Evolutionary conservation across 768 basidiomycete genomes (phyloP).

Genomic region (Hebeloma cylindrosporum): DNA sequence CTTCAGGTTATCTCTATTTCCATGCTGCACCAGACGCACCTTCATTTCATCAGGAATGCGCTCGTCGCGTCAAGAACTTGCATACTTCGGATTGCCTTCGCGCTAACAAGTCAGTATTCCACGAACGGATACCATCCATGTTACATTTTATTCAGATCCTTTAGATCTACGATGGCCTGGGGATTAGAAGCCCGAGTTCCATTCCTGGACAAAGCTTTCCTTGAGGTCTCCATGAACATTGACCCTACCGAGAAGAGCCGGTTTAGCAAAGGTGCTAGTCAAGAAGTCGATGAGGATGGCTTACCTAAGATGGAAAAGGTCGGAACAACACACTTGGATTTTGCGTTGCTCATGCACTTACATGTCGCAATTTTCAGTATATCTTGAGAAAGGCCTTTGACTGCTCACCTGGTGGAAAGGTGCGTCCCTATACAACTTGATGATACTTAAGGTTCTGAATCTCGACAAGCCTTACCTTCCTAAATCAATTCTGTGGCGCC

Average conservation of each 20-base stretch:
- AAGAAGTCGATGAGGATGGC: conserved; percentile 82
- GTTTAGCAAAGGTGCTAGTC: conserved; percentile 78
- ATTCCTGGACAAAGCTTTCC: conserved; percentile 96
- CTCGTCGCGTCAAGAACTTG: conserved; percentile 94
- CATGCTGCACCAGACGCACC: conserved; percentile 89
- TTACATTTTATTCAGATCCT: background rate
- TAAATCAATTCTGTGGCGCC: conserved; percentile 92
- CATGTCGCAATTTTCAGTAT: conserved; percentile 6
- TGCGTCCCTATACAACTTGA: background rate
- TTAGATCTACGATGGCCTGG: conserved; percentile 98
- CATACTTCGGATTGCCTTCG: conserved; percentile 97
- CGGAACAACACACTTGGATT: conserved; percentile 21
- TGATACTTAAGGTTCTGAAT: background rate
- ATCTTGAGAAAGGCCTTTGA: conserved; percentile 15
- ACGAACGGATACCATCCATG: background rate
- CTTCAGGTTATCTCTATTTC: conserved; percentile 97
- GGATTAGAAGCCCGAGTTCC: conserved; percentile 98
- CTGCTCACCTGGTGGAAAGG: conserved; percentile 15
- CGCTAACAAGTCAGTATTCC: conserved; percentile 84
- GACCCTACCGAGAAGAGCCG: conserved; percentile 85
- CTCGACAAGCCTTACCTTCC: conserved; percentile 84
- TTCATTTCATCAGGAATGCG: conserved; percentile 94
- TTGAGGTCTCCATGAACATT: conserved; percentile 91
- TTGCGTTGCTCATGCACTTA: conserved; percentile 3
- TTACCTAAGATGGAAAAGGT: conserved; percentile 92